Evolutionary conservation across 1,284 basidiomycete species (phyloP).

Genomic region (Singerocomus rubriflavus): DNA sequence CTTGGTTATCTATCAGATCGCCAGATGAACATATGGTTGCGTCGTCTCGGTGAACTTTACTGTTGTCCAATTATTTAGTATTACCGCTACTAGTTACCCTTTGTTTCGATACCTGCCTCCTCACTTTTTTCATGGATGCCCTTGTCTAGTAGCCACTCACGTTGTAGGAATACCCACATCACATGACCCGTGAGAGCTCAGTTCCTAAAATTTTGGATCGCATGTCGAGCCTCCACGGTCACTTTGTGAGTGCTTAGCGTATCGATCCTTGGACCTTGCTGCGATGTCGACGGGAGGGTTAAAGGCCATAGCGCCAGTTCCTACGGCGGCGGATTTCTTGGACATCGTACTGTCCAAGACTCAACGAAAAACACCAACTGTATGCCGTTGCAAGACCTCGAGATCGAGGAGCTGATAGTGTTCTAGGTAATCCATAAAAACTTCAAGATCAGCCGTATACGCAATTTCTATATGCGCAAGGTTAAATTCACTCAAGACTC

Average conservation of each 20-base stretch:
- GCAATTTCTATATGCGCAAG: slow-evolving; percentile 98
- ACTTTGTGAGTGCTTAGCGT: slow-evolving; percentile 7
- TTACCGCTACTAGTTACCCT: slow-evolving; percentile 29
- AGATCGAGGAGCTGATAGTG: slow-evolving; percentile 3
- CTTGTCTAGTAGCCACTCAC: slow-evolving; percentile 25
- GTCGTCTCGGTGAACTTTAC: slow-evolving; percentile 14
- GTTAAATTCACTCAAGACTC: slow-evolving; percentile 99
- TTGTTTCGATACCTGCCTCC: slow-evolving; percentile 27
- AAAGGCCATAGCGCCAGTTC: slow-evolving; percentile 96
- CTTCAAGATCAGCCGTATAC: slow-evolving; percentile 97
- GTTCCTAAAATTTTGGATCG: slow-evolving; percentile 13
- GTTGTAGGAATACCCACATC: slow-evolving; percentile 22
- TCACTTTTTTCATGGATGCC: slow-evolving; percentile 17
- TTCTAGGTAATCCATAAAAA: slow-evolving; percentile 91
- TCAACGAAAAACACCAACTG: slow-evolving; percentile 96
- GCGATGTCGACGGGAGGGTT: slow-evolving; percentile 84
- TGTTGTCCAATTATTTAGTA: slow-evolving; percentile 20
- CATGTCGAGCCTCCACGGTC: neutral
- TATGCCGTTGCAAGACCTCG: slow-evolving; percentile 33
- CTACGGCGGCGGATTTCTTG: slow-evolving; percentile 91
- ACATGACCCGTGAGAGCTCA: slow-evolving; percentile 18
- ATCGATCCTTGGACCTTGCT: slow-evolving; percentile 9
- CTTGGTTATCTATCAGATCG: slow-evolving; percentile 7
- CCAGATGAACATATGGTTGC: slow-evolving; percentile 13
- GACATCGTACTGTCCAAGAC: slow-evolving; percentile 95